Conservation (phyloP, 2,329 filamentous ascomycete species). For the Fusarium poae region DNA sequence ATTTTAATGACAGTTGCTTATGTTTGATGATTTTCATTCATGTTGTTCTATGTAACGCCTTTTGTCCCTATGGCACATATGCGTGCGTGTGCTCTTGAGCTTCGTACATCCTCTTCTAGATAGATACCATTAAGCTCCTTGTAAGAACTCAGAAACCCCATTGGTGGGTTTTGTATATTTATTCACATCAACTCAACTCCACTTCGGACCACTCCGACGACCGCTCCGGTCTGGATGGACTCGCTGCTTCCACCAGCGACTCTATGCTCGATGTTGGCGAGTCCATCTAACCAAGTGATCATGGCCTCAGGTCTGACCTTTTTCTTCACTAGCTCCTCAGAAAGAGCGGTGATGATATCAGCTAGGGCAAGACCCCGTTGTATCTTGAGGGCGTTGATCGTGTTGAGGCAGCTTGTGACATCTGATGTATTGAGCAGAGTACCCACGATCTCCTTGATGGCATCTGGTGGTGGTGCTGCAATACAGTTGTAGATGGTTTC, state of each 20-base stretch:
- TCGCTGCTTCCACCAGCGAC: slow-evolving; percentile 90
- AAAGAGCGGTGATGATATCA: slow-evolving; percentile 89
- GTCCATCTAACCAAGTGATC: slow-evolving; percentile 89
- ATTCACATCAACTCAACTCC: slow-evolving; percentile 79
- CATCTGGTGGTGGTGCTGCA: slow-evolving; percentile 90
- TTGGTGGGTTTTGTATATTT: neutral
- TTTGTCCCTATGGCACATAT: neutral
- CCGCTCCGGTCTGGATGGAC: slow-evolving; percentile 88
- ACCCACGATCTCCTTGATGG: slow-evolving; percentile 85
- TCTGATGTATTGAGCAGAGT: slow-evolving; percentile 88
- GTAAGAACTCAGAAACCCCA: neutral
- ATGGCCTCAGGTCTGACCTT: slow-evolving; percentile 89
- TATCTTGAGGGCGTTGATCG: slow-evolving; percentile 88
- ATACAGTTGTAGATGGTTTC: slow-evolving; percentile 98
- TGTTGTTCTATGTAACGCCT: slow-evolving; percentile 15
- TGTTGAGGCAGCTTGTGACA: slow-evolving; percentile 88
- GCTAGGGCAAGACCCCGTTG: slow-evolving; percentile 89
- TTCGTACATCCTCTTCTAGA: slow-evolving; percentile 1
- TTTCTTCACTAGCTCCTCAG: slow-evolving; percentile 83
- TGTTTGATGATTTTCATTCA: slow-evolving; percentile 14
- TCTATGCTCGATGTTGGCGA: slow-evolving; percentile 93
- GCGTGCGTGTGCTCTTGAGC: neutral
- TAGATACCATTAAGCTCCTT: slow-evolving; percentile 3
- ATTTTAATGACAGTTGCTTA: neutral
- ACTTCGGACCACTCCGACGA: slow-evolving; percentile 88